Evolutionary conservation across 768 basidiomycete species (phyloP).

Genomic region (Epithele typhae): DNA sequence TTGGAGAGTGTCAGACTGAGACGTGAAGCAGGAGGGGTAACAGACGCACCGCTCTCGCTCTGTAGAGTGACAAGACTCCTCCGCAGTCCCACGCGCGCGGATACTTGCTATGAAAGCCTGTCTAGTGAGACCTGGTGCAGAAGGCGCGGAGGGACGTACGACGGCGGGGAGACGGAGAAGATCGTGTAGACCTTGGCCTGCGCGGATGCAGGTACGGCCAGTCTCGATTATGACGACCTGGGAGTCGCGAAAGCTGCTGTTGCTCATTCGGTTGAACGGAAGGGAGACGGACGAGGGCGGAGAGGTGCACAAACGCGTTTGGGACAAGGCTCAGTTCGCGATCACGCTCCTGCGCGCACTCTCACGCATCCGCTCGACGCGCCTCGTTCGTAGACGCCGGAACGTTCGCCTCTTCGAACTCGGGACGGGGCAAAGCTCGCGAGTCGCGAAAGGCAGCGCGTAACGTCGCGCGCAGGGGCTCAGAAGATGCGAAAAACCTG

Average conservation of each 20-base stretch:
- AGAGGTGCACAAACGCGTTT: conserved; percentile 5
- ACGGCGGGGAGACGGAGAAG: conserved; percentile 72
- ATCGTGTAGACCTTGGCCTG: conserved; percentile 77
- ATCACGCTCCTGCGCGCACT: conserved; percentile 11
- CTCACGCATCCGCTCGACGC: not conserved
- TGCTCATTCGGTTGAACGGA: conserved; percentile 12
- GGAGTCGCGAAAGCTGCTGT: conserved; percentile 58
- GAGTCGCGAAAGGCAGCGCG: too few relatives aligned
- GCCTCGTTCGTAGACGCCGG: too few relatives aligned
- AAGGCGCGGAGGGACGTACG: conserved; percentile 41
- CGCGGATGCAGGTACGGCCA: conserved; percentile 62
- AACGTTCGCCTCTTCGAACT: too few relatives aligned
- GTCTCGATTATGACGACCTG: conserved; percentile 81
- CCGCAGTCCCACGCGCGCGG: conserved; percentile 76
- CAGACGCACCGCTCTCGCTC: conserved; percentile 27
- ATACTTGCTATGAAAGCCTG: conserved; percentile 54
- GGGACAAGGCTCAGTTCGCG: not conserved
- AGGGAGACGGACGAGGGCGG: not conserved
- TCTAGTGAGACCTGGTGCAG: not conserved
- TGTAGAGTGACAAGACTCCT: conserved; percentile 26
- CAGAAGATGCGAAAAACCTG: too few relatives aligned
- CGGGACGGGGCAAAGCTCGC: too few relatives aligned
- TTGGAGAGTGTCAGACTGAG: conserved; percentile 13
- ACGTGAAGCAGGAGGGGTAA: not conserved
- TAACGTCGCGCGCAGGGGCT: too few relatives aligned